Percentiles rank a stretch among this genome's conserved stretches.
Conservation (phyloP, 305 asterid species). For the Fraxinus xanthoxyloides region DNA sequence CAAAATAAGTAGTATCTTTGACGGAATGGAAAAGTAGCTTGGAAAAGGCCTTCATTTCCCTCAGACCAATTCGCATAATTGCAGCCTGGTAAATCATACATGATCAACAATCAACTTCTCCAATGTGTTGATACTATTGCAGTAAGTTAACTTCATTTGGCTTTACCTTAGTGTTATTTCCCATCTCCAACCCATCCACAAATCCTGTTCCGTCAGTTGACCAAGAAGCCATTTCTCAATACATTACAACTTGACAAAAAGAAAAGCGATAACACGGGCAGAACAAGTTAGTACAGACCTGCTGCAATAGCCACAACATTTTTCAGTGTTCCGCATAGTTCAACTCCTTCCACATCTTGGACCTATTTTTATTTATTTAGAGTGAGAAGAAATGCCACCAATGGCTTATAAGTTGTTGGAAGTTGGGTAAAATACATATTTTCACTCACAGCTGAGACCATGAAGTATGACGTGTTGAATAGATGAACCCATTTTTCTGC, state of each 20-base stretch:
- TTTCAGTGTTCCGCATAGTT: conserved; percentile 85
- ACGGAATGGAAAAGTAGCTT: conserved; percentile 82
- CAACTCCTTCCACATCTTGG: conserved; percentile 93
- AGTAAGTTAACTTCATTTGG: not conserved
- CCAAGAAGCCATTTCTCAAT: not conserved
- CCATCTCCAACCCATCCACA: conserved; percentile 95
- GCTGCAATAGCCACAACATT: conserved; percentile 90
- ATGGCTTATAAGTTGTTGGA: not conserved
- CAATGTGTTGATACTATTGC: not conserved
- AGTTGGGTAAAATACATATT: not conserved
- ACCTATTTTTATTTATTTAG: conserved; percentile 44
- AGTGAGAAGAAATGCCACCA: not conserved
- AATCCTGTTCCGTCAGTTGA: conserved; percentile 32
- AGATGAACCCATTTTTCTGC: conserved; percentile 88
- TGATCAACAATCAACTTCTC: not conserved
- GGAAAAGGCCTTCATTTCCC: conserved; percentile 91
- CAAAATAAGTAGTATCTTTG: conserved; percentile 82
- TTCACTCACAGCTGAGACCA: conserved; percentile 76
- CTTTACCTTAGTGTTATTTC: conserved; percentile 81
- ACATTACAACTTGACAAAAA: not conserved
- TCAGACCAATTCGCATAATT: conserved; percentile 87
- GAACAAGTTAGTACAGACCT: conserved; percentile 28
- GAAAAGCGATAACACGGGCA: not conserved
- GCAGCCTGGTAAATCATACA: conserved; percentile 63
- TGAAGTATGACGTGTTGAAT: conserved; percentile 73